Conservation (phyloP, 2,329 filamentous ascomycete genomes). For the Ascochyta lentis region DNA sequence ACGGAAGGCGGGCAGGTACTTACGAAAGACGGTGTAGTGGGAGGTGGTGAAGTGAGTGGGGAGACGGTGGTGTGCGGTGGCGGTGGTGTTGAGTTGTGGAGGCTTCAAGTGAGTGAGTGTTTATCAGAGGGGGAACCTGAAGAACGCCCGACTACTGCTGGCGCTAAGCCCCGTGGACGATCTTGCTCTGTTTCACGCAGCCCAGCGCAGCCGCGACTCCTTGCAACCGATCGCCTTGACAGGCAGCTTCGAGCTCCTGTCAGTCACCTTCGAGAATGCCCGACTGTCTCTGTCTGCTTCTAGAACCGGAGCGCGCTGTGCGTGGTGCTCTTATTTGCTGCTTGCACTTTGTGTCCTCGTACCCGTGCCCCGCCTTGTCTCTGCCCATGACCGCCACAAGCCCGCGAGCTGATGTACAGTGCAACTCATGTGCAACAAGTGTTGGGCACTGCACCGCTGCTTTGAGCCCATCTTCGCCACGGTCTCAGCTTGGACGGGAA, state of each 20-base stretch:
- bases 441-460: constrained; percentile 16
- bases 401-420: background rate
- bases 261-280: constrained; percentile 22
- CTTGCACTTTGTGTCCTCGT: background rate
- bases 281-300: background rate
- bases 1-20: constrained; percentile 40
- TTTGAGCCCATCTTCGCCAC: background rate
- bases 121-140: constrained; percentile 33
- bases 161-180: constrained; percentile 21
- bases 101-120: constrained; percentile 32
- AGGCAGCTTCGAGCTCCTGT: constrained; percentile 8
- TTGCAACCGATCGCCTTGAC: constrained; percentile 15
- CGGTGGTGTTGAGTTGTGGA: constrained; percentile 28
- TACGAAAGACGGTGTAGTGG: constrained; percentile 34
- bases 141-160: constrained; percentile 12
- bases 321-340: background rate
- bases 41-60: constrained; percentile 12
- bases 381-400: constrained; percentile 18
- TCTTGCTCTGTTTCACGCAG: constrained; percentile 35
- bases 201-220: constrained; percentile 31
- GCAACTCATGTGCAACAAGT: constrained; percentile 2
- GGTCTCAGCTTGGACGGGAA: background rate
- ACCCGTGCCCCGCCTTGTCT: constrained; percentile 30
- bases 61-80: constrained; percentile 23
- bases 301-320: background rate